phyloP scores from a whole-genome alignment of 2,329 filamentous ascomycete species.

The Ophiostoma sp. region DNA sequence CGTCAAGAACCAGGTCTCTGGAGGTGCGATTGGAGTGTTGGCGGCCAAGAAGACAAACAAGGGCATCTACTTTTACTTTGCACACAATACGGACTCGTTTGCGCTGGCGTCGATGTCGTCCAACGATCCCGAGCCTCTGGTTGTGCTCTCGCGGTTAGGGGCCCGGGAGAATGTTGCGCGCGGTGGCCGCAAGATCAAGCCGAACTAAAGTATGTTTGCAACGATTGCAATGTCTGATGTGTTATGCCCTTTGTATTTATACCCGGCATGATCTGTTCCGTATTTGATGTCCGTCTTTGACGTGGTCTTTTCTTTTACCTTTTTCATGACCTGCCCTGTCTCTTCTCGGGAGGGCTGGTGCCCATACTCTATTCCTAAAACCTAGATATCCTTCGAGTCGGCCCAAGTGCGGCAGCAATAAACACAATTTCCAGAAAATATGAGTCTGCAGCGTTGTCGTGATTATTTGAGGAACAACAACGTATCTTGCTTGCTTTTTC shows the following conservation, averaged over 20 bases:
- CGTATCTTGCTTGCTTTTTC: too few species aligned
- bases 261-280: not conserved
- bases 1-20: constrained; percentile 70
- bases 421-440: not conserved
- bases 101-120: constrained; percentile 86
- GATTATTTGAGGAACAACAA: not conserved
- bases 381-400: not conserved
- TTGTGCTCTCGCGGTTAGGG: constrained; percentile 76
- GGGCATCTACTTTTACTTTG: constrained; percentile 83
- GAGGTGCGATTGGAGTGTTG: constrained; percentile 87
- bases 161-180: constrained; percentile 23
- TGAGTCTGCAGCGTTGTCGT: not conserved
- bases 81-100: constrained; percentile 88
- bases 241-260: not conserved
- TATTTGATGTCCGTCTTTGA: not conserved
- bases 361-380: not conserved
- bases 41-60: constrained; percentile 75
- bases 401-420: not conserved
- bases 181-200: constrained; percentile 46
- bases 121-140: constrained; percentile 66
- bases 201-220: constrained; percentile 26
- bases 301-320: not conserved
- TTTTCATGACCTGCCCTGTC: not conserved
- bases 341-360: not conserved
- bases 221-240: not conserved